These are phyloP conservation scores for Kregervanrija pseudodelftensis DNA, from an alignment of 805 yeast genomes.

Conservation along the genomic window DNA sequence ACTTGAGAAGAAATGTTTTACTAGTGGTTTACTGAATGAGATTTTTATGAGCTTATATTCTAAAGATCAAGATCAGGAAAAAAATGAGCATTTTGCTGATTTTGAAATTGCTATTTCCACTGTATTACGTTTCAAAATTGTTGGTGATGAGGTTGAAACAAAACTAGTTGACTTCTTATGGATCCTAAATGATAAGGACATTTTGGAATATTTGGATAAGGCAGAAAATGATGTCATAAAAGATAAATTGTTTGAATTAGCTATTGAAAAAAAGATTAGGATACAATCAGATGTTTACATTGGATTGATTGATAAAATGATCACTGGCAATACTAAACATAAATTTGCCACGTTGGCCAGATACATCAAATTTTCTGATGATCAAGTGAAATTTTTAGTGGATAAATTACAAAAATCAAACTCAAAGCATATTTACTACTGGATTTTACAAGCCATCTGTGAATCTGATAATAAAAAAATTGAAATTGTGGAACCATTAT, in stretches of 20 bases:
- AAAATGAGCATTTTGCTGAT: background rate
- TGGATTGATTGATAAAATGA: background rate
- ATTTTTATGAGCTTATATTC: constrained; percentile 14
- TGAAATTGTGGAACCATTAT: background rate
- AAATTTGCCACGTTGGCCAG: constrained; percentile 3
- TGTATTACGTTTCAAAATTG: background rate
- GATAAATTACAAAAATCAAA: background rate
- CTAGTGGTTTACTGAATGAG: constrained; percentile 22
- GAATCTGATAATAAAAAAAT: background rate
- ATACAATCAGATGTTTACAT: background rate
- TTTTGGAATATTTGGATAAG: constrained; percentile 2
- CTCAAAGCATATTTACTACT: background rate
- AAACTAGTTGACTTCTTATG: constrained; percentile 15
- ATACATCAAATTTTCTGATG: constrained; percentile 1
- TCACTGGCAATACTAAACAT: background rate
- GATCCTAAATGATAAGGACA: constrained; percentile 10
- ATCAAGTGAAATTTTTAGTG: background rate
- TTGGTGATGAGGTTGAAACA: background rate
- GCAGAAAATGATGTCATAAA: background rate
- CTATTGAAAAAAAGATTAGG: background rate
- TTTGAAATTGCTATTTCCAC: background rate
- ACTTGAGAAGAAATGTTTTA: constrained; percentile 10
- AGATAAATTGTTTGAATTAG: background rate
- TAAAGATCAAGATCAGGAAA: background rate
- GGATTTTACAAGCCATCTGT: constrained; percentile 2